Evolutionary conservation across 345 rosid genomes (phyloP).

Genomic region (Kandelia obovata): DNA sequence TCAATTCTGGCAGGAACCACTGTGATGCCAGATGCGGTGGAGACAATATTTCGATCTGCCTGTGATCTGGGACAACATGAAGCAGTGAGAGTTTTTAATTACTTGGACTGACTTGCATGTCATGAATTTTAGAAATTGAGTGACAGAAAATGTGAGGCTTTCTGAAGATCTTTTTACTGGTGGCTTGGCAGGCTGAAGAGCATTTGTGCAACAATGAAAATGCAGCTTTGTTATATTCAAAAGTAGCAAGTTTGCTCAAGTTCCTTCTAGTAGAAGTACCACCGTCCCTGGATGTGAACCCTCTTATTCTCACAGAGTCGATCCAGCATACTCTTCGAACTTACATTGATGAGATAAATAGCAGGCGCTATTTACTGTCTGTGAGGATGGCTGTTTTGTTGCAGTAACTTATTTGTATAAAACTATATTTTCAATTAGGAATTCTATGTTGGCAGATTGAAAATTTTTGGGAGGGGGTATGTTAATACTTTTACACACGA

Average conservation of each 20-base stretch:
- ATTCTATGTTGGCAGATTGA: no score
- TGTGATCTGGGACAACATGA: slow-evolving; percentile 73
- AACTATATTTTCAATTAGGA: no score
- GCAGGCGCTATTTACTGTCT: no score
- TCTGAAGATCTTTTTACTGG: background rate
- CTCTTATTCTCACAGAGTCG: slow-evolving; percentile 83
- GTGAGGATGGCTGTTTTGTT: no score
- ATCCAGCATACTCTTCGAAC: slow-evolving; percentile 55
- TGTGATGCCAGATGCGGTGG: slow-evolving; percentile 95
- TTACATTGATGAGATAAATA: no score
- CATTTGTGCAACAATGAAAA: slow-evolving; percentile 61
- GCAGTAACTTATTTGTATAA: no score
- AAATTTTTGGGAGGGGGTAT: no score
- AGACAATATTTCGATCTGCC: slow-evolving; percentile 84
- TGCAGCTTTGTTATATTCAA: slow-evolving; percentile 60
- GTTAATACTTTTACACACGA: no score
- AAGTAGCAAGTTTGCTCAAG: slow-evolving; percentile 60
- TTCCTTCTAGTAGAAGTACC: slow-evolving; percentile 82
- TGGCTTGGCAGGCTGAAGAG: slow-evolving; percentile 61
- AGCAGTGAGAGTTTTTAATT: slow-evolving; percentile 50
- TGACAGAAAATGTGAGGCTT: no score
- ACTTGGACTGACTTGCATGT: background rate
- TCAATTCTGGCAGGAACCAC: slow-evolving; percentile 48
- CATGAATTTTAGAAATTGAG: no score
- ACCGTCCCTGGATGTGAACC: slow-evolving; percentile 76